Percentiles rank a stretch among this genome's conserved stretches.
Evolutionary conservation across 306 rosid species (phyloP).

Genomic region (Astragalus glycyphyllos): DNA sequence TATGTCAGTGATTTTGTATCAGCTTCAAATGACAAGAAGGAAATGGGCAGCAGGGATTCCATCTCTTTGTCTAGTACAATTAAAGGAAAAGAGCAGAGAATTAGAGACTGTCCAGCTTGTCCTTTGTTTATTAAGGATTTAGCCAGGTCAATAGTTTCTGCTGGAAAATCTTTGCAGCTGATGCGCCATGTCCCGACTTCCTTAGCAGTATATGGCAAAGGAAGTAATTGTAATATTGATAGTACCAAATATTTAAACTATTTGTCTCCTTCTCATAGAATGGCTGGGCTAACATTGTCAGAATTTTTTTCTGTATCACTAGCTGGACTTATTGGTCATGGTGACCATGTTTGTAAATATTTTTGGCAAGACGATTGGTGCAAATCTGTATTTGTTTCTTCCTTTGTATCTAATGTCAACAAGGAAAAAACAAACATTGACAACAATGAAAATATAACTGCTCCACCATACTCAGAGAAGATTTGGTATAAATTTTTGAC

Average conservation of each 20-base stretch:
- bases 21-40: conserved; percentile 54
- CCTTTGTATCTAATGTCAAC: conserved; percentile 40
- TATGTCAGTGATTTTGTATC: conserved; percentile 41
- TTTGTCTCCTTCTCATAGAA: conserved; percentile 53
- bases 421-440: conserved; percentile 47
- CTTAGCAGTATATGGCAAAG: conserved; percentile 50
- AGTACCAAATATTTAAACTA: conserved; percentile 45
- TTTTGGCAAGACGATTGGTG: conserved; percentile 62
- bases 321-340: conserved; percentile 83
- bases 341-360: conserved; percentile 75
- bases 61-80: conserved; percentile 47
- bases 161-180: conserved; percentile 95
- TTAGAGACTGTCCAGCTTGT: conserved; percentile 61
- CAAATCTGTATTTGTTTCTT: conserved; percentile 42
- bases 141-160: conserved; percentile 81
- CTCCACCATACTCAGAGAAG: conserved; percentile 57
- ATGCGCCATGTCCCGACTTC: conserved; percentile 69
- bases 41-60: conserved; percentile 58
- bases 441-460: conserved; percentile 46
- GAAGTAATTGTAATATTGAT: conserved; percentile 58
- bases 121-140: conserved; percentile 82
- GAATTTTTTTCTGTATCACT: conserved; percentile 85
- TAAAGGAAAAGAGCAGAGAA: conserved; percentile 63
- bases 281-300: conserved; percentile 76
- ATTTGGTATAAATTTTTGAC: conserved; percentile 73